Evolutionary conservation across 768 basidiomycete genomes (phyloP).

Genomic region (Mycena haematopus): DNA sequence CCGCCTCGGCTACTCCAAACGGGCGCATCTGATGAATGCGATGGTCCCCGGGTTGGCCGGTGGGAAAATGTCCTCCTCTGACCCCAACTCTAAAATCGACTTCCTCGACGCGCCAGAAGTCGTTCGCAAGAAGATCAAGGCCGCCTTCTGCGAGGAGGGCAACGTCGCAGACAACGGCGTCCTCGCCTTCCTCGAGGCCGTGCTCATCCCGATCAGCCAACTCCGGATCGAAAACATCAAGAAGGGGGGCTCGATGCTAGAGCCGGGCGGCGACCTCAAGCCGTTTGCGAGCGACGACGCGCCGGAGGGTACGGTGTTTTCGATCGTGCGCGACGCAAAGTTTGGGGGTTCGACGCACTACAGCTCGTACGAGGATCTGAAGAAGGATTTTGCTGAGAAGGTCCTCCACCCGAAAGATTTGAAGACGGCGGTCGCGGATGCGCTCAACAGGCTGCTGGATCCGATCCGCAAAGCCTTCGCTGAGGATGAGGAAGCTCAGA

Average conservation of each 20-base stretch:
- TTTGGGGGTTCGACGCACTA: conserved; percentile 85
- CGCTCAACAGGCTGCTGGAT: conserved; percentile 74
- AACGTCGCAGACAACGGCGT: conserved; percentile 89
- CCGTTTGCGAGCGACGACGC: conserved; percentile 74
- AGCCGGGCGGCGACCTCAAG: conserved; percentile 55
- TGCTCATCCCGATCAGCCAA: conserved; percentile 87
- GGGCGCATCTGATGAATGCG: conserved; percentile 96
- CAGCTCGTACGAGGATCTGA: conserved; percentile 64
- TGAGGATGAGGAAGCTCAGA: conserved; percentile 81
- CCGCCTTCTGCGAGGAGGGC: conserved; percentile 94
- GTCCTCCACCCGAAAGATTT: conserved; percentile 90
- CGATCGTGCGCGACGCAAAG: conserved; percentile 78
- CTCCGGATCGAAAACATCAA: conserved; percentile 65
- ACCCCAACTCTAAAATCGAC: conserved; percentile 98
- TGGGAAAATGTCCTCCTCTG: conserved; percentile 98
- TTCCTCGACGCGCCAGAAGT: conserved; percentile 88
- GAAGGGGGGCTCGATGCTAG: conserved; percentile 57
- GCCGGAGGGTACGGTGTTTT: conserved; percentile 83
- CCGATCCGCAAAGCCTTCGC: conserved; percentile 85
- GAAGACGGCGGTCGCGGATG: conserved; percentile 78
- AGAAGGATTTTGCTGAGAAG: conserved; percentile 76
- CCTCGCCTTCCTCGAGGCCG: conserved; percentile 82
- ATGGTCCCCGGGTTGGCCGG: conserved; percentile 97
- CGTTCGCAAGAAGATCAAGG: conserved; percentile 88
- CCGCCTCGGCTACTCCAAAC: conserved; percentile 88